Conservation (phyloP, 1,284 basidiomycete genomes). For the Mycena sp. region DNA sequence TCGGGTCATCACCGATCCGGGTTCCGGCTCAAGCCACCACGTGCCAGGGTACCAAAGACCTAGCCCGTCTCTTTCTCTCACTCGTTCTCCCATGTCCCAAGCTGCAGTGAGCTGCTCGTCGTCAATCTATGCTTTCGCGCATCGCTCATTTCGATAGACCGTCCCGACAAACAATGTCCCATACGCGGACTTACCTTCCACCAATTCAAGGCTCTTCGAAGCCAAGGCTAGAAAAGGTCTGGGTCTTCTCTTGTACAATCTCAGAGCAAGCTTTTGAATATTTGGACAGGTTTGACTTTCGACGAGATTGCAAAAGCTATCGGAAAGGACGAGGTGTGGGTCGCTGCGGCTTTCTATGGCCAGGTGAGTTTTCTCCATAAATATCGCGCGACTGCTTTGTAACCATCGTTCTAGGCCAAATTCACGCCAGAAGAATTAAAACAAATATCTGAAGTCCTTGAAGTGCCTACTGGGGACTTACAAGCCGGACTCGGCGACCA, state of each 20-base stretch:
- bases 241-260: not conserved
- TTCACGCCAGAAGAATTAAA: conserved; percentile 67
- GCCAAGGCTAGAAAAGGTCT: conserved; percentile 76
- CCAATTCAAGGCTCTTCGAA: conserved; percentile 63
- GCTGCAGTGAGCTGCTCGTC: conserved; percentile 44
- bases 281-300: conserved; percentile 69
- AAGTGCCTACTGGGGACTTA: conserved; percentile 50
- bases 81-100: conserved; percentile 44
- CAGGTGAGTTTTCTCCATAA: conserved; percentile 60
- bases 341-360: conserved; percentile 89
- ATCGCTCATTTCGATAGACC: conserved; percentile 38
- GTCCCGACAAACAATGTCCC: conserved; percentile 57
- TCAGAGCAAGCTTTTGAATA: not conserved
- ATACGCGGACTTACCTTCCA: conserved; percentile 62
- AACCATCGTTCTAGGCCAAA: conserved; percentile 63
- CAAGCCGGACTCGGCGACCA: conserved; percentile 65
- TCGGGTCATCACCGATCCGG: no score
- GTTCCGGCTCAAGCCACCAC: no score
- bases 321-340: conserved; percentile 87
- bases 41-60: not conserved
- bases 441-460: conserved; percentile 63
- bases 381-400: not conserved
- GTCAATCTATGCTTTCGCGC: not conserved
- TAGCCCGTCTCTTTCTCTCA: not conserved
- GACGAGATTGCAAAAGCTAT: conserved; percentile 75